These are phyloP conservation scores for Sugiyamaella marilandica DNA, from an alignment of 805 yeast species.

Conservation along the genomic window DNA sequence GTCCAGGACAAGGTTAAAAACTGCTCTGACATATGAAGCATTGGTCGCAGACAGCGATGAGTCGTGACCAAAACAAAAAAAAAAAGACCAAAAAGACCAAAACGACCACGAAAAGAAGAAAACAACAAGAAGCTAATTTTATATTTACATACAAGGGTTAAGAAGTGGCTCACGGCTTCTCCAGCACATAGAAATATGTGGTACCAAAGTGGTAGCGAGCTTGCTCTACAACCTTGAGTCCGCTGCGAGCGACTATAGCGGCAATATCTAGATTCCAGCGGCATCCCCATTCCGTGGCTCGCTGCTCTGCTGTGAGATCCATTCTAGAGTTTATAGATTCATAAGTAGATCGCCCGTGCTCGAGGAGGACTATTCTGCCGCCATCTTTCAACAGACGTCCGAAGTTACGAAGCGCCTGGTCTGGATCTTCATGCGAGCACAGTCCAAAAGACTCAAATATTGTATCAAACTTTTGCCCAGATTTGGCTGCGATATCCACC, in stretches of 20 bases:
- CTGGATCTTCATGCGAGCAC: constrained; percentile 95
- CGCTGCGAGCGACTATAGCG: constrained; percentile 76
- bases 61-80: neutral
- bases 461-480: constrained; percentile 68
- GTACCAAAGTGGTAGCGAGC: constrained; percentile 86
- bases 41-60: constrained; percentile 50
- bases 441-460: constrained; percentile 91
- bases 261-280: constrained; percentile 96
- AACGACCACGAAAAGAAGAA: too few relatives aligned
- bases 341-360: constrained; percentile 87
- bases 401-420: constrained; percentile 72
- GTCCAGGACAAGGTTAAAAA: constrained; percentile 71
- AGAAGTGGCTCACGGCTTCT: neutral
- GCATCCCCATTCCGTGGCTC: constrained; percentile 93
- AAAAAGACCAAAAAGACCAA: too few relatives aligned
- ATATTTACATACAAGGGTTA: neutral
- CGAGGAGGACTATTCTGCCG: constrained; percentile 81
- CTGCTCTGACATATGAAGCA: constrained; percentile 65
- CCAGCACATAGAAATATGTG: constrained; percentile 45
- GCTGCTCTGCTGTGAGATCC: constrained; percentile 76
- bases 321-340: constrained; percentile 71
- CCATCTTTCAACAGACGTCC: constrained; percentile 71
- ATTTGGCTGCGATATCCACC: constrained; percentile 45
- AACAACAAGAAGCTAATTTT: neutral
- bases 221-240: constrained; percentile 75